Conservation (phyloP, 129 eudicot species). For the Tagetes erecta region DNA sequence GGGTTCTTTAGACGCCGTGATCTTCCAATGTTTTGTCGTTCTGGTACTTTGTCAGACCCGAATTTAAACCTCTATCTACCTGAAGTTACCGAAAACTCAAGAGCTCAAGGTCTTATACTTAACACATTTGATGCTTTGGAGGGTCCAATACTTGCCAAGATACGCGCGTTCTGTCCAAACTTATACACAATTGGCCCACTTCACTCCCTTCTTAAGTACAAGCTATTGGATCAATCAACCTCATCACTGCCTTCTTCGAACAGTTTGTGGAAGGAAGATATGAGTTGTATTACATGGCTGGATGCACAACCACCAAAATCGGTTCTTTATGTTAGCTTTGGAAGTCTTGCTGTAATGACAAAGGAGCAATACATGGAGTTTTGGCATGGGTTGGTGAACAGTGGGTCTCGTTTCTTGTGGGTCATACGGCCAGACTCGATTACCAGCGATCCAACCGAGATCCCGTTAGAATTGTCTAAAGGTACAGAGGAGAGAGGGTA, state of each 20-base stretch:
- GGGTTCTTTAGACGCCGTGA: slow-evolving; percentile 53
- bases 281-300: slow-evolving; percentile 46
- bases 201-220: slow-evolving; percentile 47
- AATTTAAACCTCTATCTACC: slow-evolving; percentile 25
- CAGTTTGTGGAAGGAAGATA: slow-evolving; percentile 40
- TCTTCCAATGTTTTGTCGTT: slow-evolving; percentile 54
- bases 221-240: slow-evolving; percentile 21
- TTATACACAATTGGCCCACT: slow-evolving; percentile 61
- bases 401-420: slow-evolving; percentile 45
- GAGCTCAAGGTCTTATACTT: slow-evolving; percentile 52
- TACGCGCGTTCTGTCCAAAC: slow-evolving; percentile 46
- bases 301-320: slow-evolving; percentile 51
- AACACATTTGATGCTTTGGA: slow-evolving; percentile 70
- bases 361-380: slow-evolving; percentile 47
- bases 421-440: slow-evolving; percentile 40
- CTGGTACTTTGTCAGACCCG: slow-evolving; percentile 30
- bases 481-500: slow-evolving; percentile 42
- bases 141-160: slow-evolving; percentile 45
- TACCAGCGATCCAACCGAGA: background rate
- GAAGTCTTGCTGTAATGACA: slow-evolving; percentile 42
- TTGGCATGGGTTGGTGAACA: slow-evolving; percentile 53
- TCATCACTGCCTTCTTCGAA: slow-evolving; percentile 32
- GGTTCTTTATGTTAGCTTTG: slow-evolving; percentile 53
- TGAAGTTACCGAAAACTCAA: slow-evolving; percentile 32
- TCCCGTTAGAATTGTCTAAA: slow-evolving; percentile 30